These are phyloP conservation scores for Echria macrotheca DNA, from an alignment of 495 filamentous ascomycete genomes.

Conservation along the genomic window DNA sequence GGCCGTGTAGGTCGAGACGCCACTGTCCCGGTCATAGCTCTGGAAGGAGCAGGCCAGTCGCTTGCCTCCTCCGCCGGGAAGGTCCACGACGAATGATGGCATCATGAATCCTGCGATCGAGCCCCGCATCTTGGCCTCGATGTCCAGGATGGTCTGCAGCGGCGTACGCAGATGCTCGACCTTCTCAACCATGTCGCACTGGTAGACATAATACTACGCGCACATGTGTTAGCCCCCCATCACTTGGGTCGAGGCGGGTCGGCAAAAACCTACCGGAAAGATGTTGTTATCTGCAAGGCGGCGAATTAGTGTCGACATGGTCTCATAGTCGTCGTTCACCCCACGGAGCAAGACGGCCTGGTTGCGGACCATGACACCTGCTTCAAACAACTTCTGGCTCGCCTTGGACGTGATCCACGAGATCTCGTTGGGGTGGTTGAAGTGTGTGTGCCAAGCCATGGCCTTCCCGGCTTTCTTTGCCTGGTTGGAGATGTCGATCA, in stretches of 20 bases:
- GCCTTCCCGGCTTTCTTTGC: slow-evolving; percentile 47
- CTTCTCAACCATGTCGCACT: slow-evolving; percentile 52
- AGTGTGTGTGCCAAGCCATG: slow-evolving; percentile 57
- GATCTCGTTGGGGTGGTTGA: slow-evolving; percentile 56
- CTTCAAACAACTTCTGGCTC: slow-evolving; percentile 41
- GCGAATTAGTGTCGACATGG: slow-evolving; percentile 47
- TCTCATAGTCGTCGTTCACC: slow-evolving; percentile 49
- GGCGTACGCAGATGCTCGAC: slow-evolving; percentile 58
- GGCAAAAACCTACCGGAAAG: slow-evolving; percentile 40
- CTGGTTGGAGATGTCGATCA: slow-evolving; percentile 43
- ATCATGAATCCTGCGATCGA: slow-evolving; percentile 56
- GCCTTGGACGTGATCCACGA: slow-evolving; percentile 53
- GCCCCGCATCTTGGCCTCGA: slow-evolving; percentile 50
- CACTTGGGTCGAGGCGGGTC: slow-evolving; percentile 1
- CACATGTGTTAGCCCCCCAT: no score
- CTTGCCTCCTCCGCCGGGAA: slow-evolving; percentile 57
- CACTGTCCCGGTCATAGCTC: slow-evolving; percentile 45
- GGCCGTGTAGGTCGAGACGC: slow-evolving; percentile 48
- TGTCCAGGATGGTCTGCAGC: slow-evolving; percentile 48
- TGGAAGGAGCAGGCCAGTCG: slow-evolving; percentile 46
- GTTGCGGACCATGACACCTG: slow-evolving; percentile 48
- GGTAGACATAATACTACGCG: slow-evolving; percentile 53
- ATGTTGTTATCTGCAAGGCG: slow-evolving; percentile 50
- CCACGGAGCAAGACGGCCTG: slow-evolving; percentile 50
- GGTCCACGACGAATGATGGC: slow-evolving; percentile 55